Evolutionary conservation across 1,139 yeast genomes (phyloP).

Genomic region (Taiozyma sp.): DNA sequence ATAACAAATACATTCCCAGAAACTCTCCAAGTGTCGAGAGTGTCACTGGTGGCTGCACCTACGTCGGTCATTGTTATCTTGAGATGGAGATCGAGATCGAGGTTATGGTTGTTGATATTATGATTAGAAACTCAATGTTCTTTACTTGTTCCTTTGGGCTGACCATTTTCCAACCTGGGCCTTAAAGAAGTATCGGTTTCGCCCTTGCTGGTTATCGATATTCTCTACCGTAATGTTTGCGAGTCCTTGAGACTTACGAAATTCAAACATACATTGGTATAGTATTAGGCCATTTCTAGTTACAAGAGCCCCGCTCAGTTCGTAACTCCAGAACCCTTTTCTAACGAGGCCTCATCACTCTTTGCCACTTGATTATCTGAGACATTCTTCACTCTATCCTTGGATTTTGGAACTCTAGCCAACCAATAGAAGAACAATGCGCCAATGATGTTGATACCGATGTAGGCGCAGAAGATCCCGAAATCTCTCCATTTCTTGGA

Average conservation of each 20-base stretch:
- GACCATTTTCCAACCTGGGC: constrained; percentile 29
- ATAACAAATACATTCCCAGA: no score
- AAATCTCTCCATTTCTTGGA: constrained; percentile 59
- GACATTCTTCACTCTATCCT: constrained; percentile 17
- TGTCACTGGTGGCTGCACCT: constrained; percentile 46
- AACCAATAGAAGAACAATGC: constrained; percentile 63
- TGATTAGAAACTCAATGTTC: constrained; percentile 36
- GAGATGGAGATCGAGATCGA: constrained; percentile 49
- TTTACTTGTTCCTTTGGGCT: constrained; percentile 43
- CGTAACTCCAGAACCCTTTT: background rate
- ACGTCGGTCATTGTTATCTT: constrained; percentile 49
- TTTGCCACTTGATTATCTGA: constrained; percentile 2
- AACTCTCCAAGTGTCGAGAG: constrained; percentile 34
- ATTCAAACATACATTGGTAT: no score
- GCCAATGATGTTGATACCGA: constrained; percentile 44
- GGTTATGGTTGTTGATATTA: constrained; percentile 41
- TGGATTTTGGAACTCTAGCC: constrained; percentile 63
- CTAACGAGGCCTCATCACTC: background rate
- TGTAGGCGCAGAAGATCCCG: constrained; percentile 40
- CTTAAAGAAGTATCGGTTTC: constrained; percentile 39
- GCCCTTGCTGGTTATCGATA: constrained; percentile 23
- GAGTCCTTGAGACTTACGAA: no score
- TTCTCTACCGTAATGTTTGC: no score
- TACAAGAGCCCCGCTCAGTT: background rate
- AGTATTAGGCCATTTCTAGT: background rate